Conservation (phyloP, 164 flowering plant species). For the Stephania cephalantha region DNA sequence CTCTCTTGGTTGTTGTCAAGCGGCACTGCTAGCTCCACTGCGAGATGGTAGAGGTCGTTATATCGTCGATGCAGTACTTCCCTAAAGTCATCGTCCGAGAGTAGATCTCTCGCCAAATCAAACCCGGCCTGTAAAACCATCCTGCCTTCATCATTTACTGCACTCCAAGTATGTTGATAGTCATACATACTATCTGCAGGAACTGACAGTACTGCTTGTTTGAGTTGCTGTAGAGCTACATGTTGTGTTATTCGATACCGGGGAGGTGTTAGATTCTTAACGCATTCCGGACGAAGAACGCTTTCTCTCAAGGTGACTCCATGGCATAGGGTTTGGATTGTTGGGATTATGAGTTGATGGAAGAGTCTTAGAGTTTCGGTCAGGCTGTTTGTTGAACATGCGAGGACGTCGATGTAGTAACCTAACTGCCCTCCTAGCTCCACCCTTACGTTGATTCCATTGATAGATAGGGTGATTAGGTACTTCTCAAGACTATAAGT, state of each 20-base stretch:
- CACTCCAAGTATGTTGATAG: slow-evolving; percentile 86
- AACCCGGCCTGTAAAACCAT: slow-evolving; percentile 51
- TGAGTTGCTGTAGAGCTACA: slow-evolving; percentile 46
- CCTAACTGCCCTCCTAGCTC: slow-evolving; percentile 87
- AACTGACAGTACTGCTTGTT: slow-evolving; percentile 70
- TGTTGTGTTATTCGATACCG: slow-evolving; percentile 57
- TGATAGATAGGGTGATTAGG: slow-evolving; percentile 64
- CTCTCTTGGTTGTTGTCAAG: slow-evolving; percentile 38
- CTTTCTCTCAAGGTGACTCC: slow-evolving; percentile 64
- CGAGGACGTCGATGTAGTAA: slow-evolving; percentile 70
- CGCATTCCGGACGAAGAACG: slow-evolving; percentile 72
- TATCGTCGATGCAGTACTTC: slow-evolving; percentile 79
- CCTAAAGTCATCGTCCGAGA: slow-evolving; percentile 86
- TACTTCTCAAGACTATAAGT: slow-evolving; percentile 75
- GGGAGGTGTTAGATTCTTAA: slow-evolving; percentile 61
- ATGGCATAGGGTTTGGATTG: slow-evolving; percentile 65
- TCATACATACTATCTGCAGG: slow-evolving; percentile 91
- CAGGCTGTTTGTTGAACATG: slow-evolving; percentile 73
- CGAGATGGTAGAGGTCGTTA: slow-evolving; percentile 73
- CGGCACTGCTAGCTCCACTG: slow-evolving; percentile 68
- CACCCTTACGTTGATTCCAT: slow-evolving; percentile 69
- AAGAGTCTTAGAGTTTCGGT: slow-evolving; percentile 70
- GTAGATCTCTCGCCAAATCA: slow-evolving; percentile 72
- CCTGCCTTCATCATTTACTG: slow-evolving; percentile 63
- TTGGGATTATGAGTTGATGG: slow-evolving; percentile 73